phyloP scores from a whole-genome alignment of 257 asterid species.

The Jacaranda mimosifolia region DNA sequence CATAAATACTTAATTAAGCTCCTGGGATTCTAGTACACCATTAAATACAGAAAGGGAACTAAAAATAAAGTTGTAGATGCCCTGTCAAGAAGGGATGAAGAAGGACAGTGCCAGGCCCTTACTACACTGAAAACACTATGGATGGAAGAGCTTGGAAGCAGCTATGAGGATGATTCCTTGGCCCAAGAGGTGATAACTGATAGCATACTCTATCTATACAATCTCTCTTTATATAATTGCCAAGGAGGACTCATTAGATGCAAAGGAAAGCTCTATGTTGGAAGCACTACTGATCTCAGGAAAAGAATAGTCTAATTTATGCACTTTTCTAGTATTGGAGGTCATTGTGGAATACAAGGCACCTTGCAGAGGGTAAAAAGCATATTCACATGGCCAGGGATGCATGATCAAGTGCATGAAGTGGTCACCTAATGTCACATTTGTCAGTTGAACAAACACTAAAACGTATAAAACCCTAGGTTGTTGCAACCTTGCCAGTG shows the following conservation, averaged over 20 bases:
- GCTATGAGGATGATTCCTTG: background rate
- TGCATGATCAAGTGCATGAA: background rate
- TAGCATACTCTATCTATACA: background rate
- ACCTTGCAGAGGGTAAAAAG: background rate
- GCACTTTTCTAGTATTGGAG: background rate
- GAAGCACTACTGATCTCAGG: background rate
- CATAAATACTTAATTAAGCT: background rate
- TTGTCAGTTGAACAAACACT: background rate
- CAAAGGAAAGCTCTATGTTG: background rate
- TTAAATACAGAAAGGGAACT: background rate
- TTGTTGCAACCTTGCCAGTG: background rate
- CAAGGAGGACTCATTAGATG: background rate
- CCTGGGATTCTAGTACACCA: background rate
- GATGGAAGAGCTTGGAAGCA: background rate
- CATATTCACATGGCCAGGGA: background rate
- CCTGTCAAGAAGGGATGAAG: background rate
- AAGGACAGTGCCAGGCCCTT: background rate
- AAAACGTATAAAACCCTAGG: background rate
- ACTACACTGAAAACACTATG: background rate
- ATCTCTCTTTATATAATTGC: background rate
- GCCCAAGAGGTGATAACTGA: background rate
- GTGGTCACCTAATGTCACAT: background rate
- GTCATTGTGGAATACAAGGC: background rate
- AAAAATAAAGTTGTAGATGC: background rate
- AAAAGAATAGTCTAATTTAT: background rate